These are phyloP conservation scores for Clavispora vitiphila DNA, from an alignment of 805 yeast species.

Conservation along the genomic window DNA sequence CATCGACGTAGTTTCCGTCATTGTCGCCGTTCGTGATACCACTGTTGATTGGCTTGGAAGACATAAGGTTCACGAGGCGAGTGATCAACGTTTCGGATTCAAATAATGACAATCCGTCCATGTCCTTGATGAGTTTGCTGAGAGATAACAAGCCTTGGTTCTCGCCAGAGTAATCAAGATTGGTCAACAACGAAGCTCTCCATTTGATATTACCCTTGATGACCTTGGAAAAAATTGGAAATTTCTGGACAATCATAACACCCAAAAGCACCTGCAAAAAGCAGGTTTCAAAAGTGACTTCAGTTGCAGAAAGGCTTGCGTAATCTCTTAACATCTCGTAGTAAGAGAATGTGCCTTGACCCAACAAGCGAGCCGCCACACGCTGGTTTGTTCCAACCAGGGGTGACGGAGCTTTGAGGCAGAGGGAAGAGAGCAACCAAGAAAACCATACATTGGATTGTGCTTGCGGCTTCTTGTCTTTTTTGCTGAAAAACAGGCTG, in stretches of 20 bases:
- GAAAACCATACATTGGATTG: slow-evolving; percentile 1
- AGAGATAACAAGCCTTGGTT: slow-evolving; percentile 19
- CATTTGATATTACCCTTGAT: slow-evolving; percentile 21
- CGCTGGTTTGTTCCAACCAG: slow-evolving; percentile 9
- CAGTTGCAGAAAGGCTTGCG: slow-evolving; percentile 23
- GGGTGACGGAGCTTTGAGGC: slow-evolving; percentile 20
- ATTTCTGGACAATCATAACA: slow-evolving; percentile 19
- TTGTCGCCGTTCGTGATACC: slow-evolving; percentile 25
- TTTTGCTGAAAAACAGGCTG: background rate
- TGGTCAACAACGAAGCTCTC: slow-evolving; percentile 22
- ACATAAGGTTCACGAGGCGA: slow-evolving; percentile 25
- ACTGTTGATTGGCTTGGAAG: slow-evolving; percentile 19
- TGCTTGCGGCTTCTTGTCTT: background rate
- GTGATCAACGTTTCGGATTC: slow-evolving; percentile 21
- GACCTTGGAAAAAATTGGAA: slow-evolving; percentile 15
- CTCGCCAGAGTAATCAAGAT: slow-evolving; percentile 27
- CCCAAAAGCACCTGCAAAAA: slow-evolving; percentile 29
- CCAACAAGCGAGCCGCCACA: slow-evolving; percentile 16
- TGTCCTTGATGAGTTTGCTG: slow-evolving; percentile 20
- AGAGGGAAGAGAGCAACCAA: slow-evolving; percentile 25
- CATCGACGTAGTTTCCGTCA: slow-evolving; percentile 27
- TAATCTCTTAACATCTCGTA: slow-evolving; percentile 21
- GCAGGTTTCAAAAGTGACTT: slow-evolving; percentile 29
- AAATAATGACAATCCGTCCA: slow-evolving; percentile 30
- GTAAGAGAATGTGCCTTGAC: slow-evolving; percentile 11